Base-by-base conservation (phyloP, 169 alveolate genomes). In the Nephromyces sp. region DNA sequence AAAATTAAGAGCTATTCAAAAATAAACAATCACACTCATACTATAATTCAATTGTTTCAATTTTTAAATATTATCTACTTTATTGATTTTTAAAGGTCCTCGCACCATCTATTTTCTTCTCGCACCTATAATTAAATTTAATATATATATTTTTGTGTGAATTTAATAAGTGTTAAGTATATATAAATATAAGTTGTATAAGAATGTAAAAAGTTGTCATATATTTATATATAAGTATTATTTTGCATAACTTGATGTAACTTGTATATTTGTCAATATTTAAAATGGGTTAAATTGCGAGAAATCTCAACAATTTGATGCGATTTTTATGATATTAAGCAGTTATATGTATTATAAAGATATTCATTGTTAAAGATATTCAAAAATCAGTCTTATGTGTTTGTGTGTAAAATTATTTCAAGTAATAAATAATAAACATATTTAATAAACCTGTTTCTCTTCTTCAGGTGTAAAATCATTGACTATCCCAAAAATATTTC, bases 381-480 rank as follows among this genome's bases (percentile, higher is more conserved):
- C 6, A 1, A 21, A 27, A 33, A 32, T 32, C 3, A 34, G 30
- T 15, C 30, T 21, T 27, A 22, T 57, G 6, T 6, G 6, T 6
- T 15, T 57, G 21, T 57, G 6, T 3, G 66, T 6, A 6, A 25
- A 43, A 15, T 15, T n/a, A n/a, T 43, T 15, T 15, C 15, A 15
- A 43, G 15, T 15, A 43, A 15, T n/a, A n/a, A 15, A 43, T n/a
- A 62, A 62, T 15, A 61, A 8, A 62, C n/a, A 8, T n/a, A 3
- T 27, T 6, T 3, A 6, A 69, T 92, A 79, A 34, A 90, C 92
- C 82, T 93, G 93, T 15, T 93, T 91, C 75, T 91, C 98, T 82
- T 95, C 98, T 70, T 92, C 98, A 6, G 97, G 97, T 8, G 96
- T 95, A 77, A 93, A 90, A 76, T 94, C 98, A 79, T 92, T 94